phyloP scores from a whole-genome alignment of 805 yeast species.

The Yarrowia sp. region DNA sequence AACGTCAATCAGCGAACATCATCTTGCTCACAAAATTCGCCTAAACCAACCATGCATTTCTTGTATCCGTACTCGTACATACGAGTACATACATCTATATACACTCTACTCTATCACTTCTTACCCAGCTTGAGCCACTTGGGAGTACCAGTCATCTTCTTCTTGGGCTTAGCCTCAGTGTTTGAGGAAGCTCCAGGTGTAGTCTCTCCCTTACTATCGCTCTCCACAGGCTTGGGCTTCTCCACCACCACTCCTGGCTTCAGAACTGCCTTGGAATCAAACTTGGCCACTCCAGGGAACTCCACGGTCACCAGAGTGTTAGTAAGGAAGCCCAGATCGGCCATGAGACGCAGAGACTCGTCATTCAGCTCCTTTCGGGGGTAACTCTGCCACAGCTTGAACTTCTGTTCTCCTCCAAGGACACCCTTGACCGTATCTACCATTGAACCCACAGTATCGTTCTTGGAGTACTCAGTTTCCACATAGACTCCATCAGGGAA shows the following conservation, averaged over 20 bases:
- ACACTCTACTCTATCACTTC: constrained; percentile 5
- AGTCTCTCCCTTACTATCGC: not conserved
- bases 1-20: too few relatives aligned
- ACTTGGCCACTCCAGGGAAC: constrained; percentile 19
- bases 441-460: constrained; percentile 7
- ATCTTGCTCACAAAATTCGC: too few relatives aligned
- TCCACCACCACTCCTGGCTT: constrained; percentile 24
- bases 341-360: constrained; percentile 7
- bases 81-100: not conserved
- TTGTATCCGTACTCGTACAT: too few relatives aligned
- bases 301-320: constrained; percentile 29
- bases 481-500: constrained; percentile 31
- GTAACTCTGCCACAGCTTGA: constrained; percentile 26
- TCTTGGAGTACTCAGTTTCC: constrained; percentile 16
- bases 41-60: not conserved
- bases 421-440: constrained; percentile 6
- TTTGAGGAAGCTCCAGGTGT: not conserved
- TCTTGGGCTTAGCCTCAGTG: constrained; percentile 13
- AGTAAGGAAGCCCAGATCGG: constrained; percentile 21
- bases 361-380: constrained; percentile 24
- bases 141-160: constrained; percentile 17
- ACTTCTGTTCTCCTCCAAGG: not conserved
- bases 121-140: constrained; percentile 36
- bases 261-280: constrained; percentile 7
- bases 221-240: constrained; percentile 16